These are phyloP conservation scores for Globisporangium echinulatum DNA, from an alignment of 352 stramenopile genomes.

Conservation along the genomic window DNA sequence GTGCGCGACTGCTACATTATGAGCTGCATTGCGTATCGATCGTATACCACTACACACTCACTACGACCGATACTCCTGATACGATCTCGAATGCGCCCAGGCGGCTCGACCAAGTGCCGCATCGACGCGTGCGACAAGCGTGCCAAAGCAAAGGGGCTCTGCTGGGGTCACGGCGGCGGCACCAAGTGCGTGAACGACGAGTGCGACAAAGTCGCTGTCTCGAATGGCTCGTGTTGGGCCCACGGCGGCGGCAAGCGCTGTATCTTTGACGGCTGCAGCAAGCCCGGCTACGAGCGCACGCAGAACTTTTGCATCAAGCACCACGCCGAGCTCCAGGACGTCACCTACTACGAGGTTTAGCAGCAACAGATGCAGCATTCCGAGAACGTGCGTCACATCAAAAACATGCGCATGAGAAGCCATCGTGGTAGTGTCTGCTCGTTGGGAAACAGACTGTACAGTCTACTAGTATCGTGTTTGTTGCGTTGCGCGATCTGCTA, in stretches of 20 bases:
- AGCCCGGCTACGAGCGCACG: slow-evolving; percentile 27
- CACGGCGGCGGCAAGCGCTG: slow-evolving; percentile 32
- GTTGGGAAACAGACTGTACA: no score
- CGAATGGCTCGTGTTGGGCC: slow-evolving; percentile 27
- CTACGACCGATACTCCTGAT: neutral
- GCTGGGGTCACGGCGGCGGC: slow-evolving; percentile 16
- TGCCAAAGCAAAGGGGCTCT: slow-evolving; percentile 17
- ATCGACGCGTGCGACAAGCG: slow-evolving; percentile 13
- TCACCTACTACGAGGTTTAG: slow-evolving; percentile 22
- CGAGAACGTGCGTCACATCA: no score
- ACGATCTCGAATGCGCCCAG: neutral
- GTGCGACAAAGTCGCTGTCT: slow-evolving; percentile 14
- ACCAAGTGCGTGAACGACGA: slow-evolving; percentile 12
- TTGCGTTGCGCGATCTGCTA: no score
- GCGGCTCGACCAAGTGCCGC: slow-evolving; percentile 15
- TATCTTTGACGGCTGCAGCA: slow-evolving; percentile 25
- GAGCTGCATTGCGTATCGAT: no score
- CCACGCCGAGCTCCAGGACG: slow-evolving; percentile 16
- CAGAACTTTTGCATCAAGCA: slow-evolving; percentile 24
- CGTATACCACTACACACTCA: neutral
- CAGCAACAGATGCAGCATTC: neutral
- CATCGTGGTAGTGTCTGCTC: neutral
- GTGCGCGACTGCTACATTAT: slow-evolving; percentile 5
- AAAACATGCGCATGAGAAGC: neutral
- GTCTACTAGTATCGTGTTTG: no score